Conservation (phyloP, 2,329 filamentous ascomycete species). For the Falciphora oryzae region DNA sequence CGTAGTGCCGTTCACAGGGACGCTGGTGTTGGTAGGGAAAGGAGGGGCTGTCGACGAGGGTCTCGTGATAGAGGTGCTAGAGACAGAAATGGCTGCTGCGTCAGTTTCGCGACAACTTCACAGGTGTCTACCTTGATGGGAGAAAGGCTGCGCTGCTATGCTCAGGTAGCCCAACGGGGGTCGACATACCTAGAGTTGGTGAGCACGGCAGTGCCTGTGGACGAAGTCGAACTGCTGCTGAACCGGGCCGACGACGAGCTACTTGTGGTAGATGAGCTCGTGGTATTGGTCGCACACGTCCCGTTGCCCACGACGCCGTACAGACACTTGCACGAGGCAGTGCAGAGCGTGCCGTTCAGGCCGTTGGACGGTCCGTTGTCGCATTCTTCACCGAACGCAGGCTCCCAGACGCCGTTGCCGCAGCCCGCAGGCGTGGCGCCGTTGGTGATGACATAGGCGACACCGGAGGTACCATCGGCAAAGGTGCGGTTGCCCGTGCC, state of each 20-base stretch:
- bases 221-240: not conserved
- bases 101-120: not conserved
- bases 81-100: not conserved
- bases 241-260: not conserved
- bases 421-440: conserved; percentile 34
- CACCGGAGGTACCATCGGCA: conserved; percentile 28
- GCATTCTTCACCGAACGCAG: conserved; percentile 32
- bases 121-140: too few relatives aligned
- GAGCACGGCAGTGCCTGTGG: not conserved
- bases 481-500: conserved; percentile 28
- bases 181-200: conserved; percentile 6
- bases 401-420: conserved; percentile 31
- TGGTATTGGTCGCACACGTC: conserved; percentile 4
- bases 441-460: conserved; percentile 37
- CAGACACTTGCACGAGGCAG: conserved; percentile 31
- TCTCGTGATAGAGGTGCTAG: not conserved
- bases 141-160: not conserved
- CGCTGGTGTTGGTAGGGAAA: not conserved
- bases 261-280: conserved; percentile 3
- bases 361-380: conserved; percentile 31
- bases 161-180: not conserved
- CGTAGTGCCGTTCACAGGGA: not conserved
- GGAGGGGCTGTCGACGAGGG: not conserved
- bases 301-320: conserved; percentile 20
- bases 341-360: conserved; percentile 28